Conservation (phyloP, 2,329 filamentous ascomycete species). For the Cytospora piceae region DNA sequence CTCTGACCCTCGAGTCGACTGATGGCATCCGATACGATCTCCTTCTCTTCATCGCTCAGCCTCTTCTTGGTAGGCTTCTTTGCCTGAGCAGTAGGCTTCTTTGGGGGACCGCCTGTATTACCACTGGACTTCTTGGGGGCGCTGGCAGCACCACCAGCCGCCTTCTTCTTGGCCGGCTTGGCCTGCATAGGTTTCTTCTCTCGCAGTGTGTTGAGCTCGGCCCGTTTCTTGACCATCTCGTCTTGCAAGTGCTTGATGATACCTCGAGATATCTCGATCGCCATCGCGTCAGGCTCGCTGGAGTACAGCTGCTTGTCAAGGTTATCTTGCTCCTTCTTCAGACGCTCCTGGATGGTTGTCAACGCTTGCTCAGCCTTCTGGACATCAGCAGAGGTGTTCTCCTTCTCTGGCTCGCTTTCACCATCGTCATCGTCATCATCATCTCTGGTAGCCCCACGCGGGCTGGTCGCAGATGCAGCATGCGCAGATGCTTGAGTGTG, state of each 20-base stretch:
- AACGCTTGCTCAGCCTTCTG: constrained; percentile 50
- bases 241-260: constrained; percentile 69
- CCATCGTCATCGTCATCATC: constrained; percentile 75
- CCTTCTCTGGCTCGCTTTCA: constrained; percentile 65
- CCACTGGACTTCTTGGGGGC: constrained; percentile 48
- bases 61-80: constrained; percentile 57
- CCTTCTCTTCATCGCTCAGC: constrained; percentile 81
- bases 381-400: constrained; percentile 33
- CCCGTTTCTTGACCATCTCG: constrained; percentile 75
- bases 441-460: constrained; percentile 69
- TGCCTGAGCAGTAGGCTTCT: constrained; percentile 40
- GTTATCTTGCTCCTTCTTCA: constrained; percentile 61
- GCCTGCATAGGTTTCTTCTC: constrained; percentile 60
- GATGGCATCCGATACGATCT: constrained; percentile 85
- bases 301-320: constrained; percentile 57
- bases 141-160: constrained; percentile 32
- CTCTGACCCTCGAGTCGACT: constrained; percentile 78
- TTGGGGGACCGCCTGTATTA: constrained; percentile 39
- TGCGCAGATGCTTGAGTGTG: constrained; percentile 57
- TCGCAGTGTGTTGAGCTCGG: constrained; percentile 58
- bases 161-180: constrained; percentile 60
- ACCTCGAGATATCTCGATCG: constrained; percentile 61
- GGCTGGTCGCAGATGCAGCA: constrained; percentile 58
- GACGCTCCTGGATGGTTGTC: constrained; percentile 55
- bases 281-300: constrained; percentile 54